These are phyloP conservation scores for Candida silvicultrix DNA, from an alignment of 805 yeast species.

Conservation along the genomic window DNA sequence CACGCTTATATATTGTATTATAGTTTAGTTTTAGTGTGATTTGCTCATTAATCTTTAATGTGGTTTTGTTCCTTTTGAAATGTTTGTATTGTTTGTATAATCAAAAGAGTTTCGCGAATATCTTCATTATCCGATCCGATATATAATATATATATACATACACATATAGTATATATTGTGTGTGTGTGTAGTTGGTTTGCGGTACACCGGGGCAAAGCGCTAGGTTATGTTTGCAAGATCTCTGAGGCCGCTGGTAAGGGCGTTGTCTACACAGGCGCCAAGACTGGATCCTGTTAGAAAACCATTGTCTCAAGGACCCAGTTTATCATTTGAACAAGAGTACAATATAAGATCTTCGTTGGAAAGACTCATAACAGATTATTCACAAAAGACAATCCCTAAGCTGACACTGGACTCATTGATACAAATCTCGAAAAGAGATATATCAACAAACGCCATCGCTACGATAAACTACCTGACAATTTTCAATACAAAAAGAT, in stretches of 20 bases:
- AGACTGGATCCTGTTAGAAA: neutral
- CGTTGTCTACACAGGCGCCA: neutral
- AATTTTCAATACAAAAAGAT: slow-evolving; percentile 62
- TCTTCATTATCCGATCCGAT: too few species aligned
- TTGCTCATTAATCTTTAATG: too few species aligned
- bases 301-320: neutral
- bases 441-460: slow-evolving; percentile 30
- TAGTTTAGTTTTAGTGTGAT: too few species aligned
- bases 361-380: slow-evolving; percentile 52
- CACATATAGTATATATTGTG: too few species aligned
- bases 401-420: slow-evolving; percentile 46
- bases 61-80: too few species aligned
- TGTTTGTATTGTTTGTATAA: too few species aligned
- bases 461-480: slow-evolving; percentile 52
- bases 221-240: neutral
- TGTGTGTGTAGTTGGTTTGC: too few species aligned
- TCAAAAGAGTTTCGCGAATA: too few species aligned
- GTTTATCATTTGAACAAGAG: slow-evolving; percentile 37
- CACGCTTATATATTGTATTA: too few species aligned
- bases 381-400: slow-evolving; percentile 46
- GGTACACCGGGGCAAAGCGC: too few species aligned
- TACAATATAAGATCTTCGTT: slow-evolving; percentile 52
- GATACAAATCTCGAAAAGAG: slow-evolving; percentile 32
- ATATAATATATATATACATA: too few species aligned
- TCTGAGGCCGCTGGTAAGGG: neutral